Evolutionary conservation across 2,329 filamentous ascomycete genomes (phyloP).

Genomic region (Rasamsonia emersonii): DNA sequence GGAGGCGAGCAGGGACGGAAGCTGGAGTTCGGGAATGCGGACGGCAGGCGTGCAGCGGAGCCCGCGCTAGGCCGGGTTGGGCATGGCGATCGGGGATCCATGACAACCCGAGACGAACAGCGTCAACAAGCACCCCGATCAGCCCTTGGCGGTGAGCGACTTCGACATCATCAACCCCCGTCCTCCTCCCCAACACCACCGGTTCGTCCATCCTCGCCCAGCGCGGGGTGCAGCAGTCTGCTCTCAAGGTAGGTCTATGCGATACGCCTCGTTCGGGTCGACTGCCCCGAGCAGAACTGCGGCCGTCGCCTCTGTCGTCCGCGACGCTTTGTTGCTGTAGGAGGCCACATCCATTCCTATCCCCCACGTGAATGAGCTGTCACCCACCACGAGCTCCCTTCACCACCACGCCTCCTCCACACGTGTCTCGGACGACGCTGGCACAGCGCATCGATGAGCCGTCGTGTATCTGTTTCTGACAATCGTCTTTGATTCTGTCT

Average conservation of each 20-base stretch:
- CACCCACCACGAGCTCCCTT: no score
- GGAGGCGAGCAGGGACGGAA: no score
- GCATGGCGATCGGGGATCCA: constrained; percentile 2
- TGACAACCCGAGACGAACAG: neutral
- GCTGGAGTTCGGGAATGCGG: no score
- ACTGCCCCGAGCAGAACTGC: constrained; percentile 7
- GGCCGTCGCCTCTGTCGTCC: no score
- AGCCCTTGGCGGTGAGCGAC: constrained; percentile 4
- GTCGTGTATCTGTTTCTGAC: no score
- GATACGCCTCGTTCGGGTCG: constrained; percentile 5
- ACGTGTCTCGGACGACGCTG: no score
- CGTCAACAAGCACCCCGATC: constrained; percentile 2
- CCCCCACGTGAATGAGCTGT: no score
- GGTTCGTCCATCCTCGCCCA: constrained; percentile 5
- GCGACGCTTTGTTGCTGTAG: no score
- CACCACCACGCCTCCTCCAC: no score
- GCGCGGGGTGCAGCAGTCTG: constrained; percentile 7
- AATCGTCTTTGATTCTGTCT: no score
- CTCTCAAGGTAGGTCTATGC: constrained; percentile 6
- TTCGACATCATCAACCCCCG: neutral
- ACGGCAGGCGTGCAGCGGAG: constrained; percentile 1
- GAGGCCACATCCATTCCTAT: no score
- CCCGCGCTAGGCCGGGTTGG: constrained; percentile 3
- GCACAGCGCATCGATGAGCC: no score
- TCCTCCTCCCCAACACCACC: constrained; percentile 3